A percentile compares a stretch with the other conserved stretches of the same genome.
phyloP scores from a whole-genome alignment of 495 filamentous ascomycete species.

The Cudoniella acicularis region DNA sequence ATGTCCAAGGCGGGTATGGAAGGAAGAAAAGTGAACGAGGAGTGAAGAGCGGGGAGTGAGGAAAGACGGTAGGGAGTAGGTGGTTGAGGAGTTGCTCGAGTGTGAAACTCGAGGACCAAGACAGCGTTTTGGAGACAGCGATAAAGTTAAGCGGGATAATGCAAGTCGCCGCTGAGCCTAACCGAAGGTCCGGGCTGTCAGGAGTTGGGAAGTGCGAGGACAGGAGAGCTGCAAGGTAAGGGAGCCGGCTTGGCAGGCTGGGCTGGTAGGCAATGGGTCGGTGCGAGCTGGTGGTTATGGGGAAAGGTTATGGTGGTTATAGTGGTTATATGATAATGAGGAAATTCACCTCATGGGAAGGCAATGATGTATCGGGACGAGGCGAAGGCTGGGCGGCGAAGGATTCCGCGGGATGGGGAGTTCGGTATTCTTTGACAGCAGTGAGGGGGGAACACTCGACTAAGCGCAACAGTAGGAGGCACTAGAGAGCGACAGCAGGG shows the following conservation, averaged over 20 bases:
- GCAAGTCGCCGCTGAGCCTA: neutral
- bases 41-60: neutral
- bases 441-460: no score
- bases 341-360: no score
- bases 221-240: neutral
- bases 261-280: no score
- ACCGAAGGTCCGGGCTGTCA: neutral
- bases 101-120: neutral
- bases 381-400: no score
- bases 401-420: no score
- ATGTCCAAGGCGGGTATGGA: conserved; percentile 9
- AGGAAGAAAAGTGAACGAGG: neutral
- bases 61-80: neutral
- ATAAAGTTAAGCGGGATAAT: neutral
- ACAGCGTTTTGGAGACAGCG: neutral
- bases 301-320: no score
- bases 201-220: neutral
- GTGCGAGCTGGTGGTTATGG: no score
- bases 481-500: no score
- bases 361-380: no score
- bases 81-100: neutral
- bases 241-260: neutral
- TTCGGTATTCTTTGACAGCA: no score
- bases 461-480: no score
- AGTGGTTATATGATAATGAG: no score